These are phyloP conservation scores for Eremomyces bilateralis DNA, from an alignment of 495 filamentous ascomycete genomes.

Conservation along the genomic window DNA sequence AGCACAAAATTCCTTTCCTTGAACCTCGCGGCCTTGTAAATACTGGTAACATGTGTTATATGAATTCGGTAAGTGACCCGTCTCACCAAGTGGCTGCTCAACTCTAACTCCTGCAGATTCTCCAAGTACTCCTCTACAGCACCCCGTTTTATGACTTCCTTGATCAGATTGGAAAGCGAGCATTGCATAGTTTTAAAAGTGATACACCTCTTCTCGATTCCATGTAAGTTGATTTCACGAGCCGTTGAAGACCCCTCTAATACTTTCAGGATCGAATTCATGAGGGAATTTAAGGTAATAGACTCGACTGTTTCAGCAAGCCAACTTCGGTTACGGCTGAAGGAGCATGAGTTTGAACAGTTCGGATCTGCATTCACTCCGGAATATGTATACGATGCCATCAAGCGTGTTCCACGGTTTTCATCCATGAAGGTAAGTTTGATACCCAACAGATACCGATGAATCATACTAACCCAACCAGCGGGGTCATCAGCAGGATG, in stretches of 20 bases:
- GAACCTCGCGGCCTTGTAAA: slow-evolving; percentile 92
- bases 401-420: slow-evolving; percentile 67
- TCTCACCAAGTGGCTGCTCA: slow-evolving; percentile 3
- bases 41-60: slow-evolving; percentile 98
- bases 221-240: slow-evolving; percentile 35
- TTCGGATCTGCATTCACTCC: slow-evolving; percentile 84
- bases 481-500: slow-evolving; percentile 94
- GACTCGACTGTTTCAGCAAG: slow-evolving; percentile 56
- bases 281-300: slow-evolving; percentile 76
- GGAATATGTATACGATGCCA: slow-evolving; percentile 87
- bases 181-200: slow-evolving; percentile 78
- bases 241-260: background rate
- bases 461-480: slow-evolving; percentile 19
- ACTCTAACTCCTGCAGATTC: slow-evolving; percentile 31
- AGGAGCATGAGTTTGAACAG: slow-evolving; percentile 64
- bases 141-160: slow-evolving; percentile 87
- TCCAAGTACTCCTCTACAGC: slow-evolving; percentile 86
- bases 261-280: slow-evolving; percentile 63
- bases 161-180: slow-evolving; percentile 64
- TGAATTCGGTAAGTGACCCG: slow-evolving; percentile 70
- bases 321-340: slow-evolving; percentile 47
- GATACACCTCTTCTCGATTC: slow-evolving; percentile 86
- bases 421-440: slow-evolving; percentile 58
- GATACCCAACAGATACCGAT: slow-evolving; percentile 12
- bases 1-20: slow-evolving; percentile 54